Evolutionary conservation across 164 flowering plant genomes (phyloP), one percentile per base, ranked within the genome.

Genomic region (Magnolia sinica): DNA sequence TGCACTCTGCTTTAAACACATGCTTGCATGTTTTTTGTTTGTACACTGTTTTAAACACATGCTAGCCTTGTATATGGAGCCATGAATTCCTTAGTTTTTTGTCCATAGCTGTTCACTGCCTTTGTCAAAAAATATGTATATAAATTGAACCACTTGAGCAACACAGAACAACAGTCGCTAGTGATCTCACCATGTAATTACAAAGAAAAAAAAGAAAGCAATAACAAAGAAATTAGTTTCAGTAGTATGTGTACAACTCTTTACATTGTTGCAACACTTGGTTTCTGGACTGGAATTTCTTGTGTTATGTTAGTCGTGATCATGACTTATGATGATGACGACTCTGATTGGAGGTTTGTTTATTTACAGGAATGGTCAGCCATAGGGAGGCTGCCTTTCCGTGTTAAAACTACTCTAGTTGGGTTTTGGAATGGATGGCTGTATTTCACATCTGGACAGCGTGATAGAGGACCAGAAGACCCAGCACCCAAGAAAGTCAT

Each of bases 391-490:
- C 87, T 94, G 81, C 99, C 99, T 64, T 96, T 79, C 76, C 92
- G 99, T 2, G 84, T 91, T 31, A 96, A 96, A 84, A 96, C 98
- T 3, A 88, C 98, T 49, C 83, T 92, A 9, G 91, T 85, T 72
- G 97, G 94, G 1, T 90, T 82, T 80, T 96, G 97, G 97, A 80
- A 93, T 77, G 97, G 98, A 45, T 90, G 88, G 89, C 72, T 96
- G 80, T 96, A 96, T 73, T 93, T 96, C 82, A 94, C 99, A 10
- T 96, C 98, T 0, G 99, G 99, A 45, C 99, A 93, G 81, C 85
- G 97, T 64, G 99, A 96, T 81, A 88, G 86, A 83, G 99, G 99
- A 24, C 94, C 91, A 0, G 92, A 92, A 67, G 88, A 96, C 85
- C 97, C 99, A 23, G 73, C 87, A 13, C 99, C 98, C 7, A 87